phyloP scores from a whole-genome alignment of 257 asterid species.

The Solanum rostratum region DNA sequence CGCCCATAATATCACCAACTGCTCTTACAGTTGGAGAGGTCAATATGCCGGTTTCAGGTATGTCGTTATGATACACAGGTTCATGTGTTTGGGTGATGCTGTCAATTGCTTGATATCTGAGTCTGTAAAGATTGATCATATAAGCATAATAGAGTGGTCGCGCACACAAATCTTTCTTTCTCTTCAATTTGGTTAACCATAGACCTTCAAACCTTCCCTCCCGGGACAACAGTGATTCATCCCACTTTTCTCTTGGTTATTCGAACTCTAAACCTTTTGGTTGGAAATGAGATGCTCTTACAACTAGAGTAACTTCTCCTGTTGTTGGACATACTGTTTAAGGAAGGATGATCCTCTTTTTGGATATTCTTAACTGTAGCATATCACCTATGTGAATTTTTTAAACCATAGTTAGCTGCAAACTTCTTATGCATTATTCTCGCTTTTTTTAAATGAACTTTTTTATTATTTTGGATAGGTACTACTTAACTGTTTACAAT shows the following conservation, averaged over 20 bases:
- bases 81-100: neutral
- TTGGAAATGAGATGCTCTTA: neutral
- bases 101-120: neutral
- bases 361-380: neutral
- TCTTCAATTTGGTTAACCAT: neutral
- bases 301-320: neutral
- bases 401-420: neutral
- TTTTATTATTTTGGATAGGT: neutral
- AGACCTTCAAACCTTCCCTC: neutral
- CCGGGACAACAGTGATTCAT: neutral
- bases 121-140: neutral
- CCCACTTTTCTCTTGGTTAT: neutral
- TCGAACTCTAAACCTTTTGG: neutral
- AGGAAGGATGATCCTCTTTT: neutral
- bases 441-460: neutral
- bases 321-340: neutral
- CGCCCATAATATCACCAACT: conserved; percentile 72
- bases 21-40: conserved; percentile 78
- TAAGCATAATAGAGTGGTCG: neutral
- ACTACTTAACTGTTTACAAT: neutral
- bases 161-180: neutral
- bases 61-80: neutral
- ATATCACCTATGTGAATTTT: neutral
- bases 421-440: neutral
- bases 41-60: conserved; percentile 46